Conservation (phyloP, 495 filamentous ascomycete genomes). For the Talaromyces thailandensis region DNA sequence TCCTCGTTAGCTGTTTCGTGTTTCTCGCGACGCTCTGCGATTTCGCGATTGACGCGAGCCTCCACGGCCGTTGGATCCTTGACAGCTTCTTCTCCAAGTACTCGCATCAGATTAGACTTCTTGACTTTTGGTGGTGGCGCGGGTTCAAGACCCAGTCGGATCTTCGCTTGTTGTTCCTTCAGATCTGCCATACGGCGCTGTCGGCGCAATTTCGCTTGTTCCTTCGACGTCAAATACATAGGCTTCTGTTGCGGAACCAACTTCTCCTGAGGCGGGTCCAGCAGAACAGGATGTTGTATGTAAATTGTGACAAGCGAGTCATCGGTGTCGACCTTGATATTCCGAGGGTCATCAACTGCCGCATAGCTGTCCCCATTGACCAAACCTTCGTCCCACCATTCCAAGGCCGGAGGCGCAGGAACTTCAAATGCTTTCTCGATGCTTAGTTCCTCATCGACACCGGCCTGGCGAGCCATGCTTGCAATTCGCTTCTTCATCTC, state of each 20-base stretch:
- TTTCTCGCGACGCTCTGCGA: slow-evolving; percentile 68
- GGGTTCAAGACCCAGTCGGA: slow-evolving; percentile 78
- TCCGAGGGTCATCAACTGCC: slow-evolving; percentile 49
- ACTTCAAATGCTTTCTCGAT: slow-evolving; percentile 83
- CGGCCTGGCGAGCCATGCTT: slow-evolving; percentile 70
- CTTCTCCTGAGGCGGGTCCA: slow-evolving; percentile 86
- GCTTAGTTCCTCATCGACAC: slow-evolving; percentile 84
- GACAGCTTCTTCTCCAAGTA: slow-evolving; percentile 93
- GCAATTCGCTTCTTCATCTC: slow-evolving; percentile 91
- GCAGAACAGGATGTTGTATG: slow-evolving; percentile 86
- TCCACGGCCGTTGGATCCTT: slow-evolving; percentile 97
- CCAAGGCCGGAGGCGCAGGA: slow-evolving; percentile 73
- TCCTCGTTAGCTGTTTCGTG: slow-evolving; percentile 78
- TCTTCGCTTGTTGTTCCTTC: slow-evolving; percentile 95
- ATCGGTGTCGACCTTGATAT: slow-evolving; percentile 63
- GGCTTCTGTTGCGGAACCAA: slow-evolving; percentile 71
- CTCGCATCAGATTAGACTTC: slow-evolving; percentile 92
- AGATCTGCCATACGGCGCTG: slow-evolving; percentile 84
- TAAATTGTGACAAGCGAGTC: slow-evolving; percentile 84
- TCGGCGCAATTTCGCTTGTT: slow-evolving; percentile 83
- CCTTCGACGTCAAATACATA: slow-evolving; percentile 84
- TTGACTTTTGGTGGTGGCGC: slow-evolving; percentile 92
- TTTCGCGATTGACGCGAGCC: slow-evolving; percentile 83
- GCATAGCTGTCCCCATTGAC: slow-evolving; percentile 66
- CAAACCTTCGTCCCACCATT: slow-evolving; percentile 97